Base-by-base conservation (phyloP, 768 basidiomycete genomes). In the Daedaleopsis nitida region DNA sequence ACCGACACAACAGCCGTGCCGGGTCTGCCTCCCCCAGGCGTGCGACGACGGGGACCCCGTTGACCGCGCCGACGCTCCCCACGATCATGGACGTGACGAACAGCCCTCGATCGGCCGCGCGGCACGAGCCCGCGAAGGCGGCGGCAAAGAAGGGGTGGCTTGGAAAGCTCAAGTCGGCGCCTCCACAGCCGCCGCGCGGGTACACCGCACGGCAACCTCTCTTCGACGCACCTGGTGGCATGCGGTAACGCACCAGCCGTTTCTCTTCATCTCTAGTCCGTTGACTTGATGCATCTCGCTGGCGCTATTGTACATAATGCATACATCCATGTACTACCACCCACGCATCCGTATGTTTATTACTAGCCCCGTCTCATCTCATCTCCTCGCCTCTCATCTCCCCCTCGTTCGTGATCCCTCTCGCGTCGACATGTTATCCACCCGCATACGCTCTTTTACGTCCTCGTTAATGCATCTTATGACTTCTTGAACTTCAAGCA, bases 111-210 rank as follows among this genome's bases (percentile, higher is more conserved):
- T 64, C 64, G 3, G 55, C 66, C 23, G 55, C 62, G 1, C 53
- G 55, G 17, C 5, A 32, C 23, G 58, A 60, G 32, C 49, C 39
- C 49, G 53, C 49, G 32, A 60, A 44, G 52, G 55, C 35, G 14
- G 76, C 77, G 48, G 74, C 77, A 38, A 87, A 88, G 71, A 80
- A 83, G 67, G 85, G 86, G 58, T 91, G 89, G 89, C 70, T 91
- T 19, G 87, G 86, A 13, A 89, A 87, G 74, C 86, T 89, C 64
- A 80, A 86, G 70, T 82, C 83, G 8, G 75, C 38, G 1, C 55
- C 70, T 19, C 51, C 43, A 16, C 50, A 59, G 19, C 19, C 62
- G 19, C 19, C 62, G 4, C 62, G 62, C 21, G 19, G 24, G 13
- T 54, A 58, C 16, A 12, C 57, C 4, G 35, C 62, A 2, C 57